These are phyloP conservation scores for Zancudomyces culisetae DNA, from an alignment of 371 early-diverging fungal species.

Conservation along the genomic window DNA sequence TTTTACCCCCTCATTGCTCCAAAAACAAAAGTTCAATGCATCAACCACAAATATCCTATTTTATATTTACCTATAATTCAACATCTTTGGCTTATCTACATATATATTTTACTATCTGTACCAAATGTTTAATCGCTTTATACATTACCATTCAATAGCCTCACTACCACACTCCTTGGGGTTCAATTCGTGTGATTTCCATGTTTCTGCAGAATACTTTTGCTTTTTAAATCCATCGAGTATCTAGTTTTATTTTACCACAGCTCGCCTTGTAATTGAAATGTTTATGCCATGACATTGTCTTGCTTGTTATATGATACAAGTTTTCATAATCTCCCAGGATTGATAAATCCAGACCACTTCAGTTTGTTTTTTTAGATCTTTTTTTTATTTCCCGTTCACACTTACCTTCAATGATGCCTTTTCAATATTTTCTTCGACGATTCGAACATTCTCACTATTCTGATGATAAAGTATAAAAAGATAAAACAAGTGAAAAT, in stretches of 20 bases:
- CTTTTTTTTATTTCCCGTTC: not conserved
- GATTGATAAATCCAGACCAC: too few species aligned
- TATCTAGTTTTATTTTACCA: slow-evolving; percentile 21
- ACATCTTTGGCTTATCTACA: not conserved
- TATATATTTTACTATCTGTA: not conserved
- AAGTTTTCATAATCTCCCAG: too few species aligned
- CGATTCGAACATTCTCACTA: too few species aligned
- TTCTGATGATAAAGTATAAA: too few species aligned
- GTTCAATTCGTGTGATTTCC: slow-evolving; percentile 54
- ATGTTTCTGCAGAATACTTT: slow-evolving; percentile 42
- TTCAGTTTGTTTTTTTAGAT: not conserved
- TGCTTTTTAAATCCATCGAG: slow-evolving; percentile 36
- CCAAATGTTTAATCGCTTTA: not conserved
- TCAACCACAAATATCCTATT: slow-evolving; percentile 65
- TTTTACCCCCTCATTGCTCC: slow-evolving; percentile 33
- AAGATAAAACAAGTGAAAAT: not conserved
- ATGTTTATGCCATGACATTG: too few species aligned
- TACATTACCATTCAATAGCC: slow-evolving; percentile 48
- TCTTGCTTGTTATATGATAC: too few species aligned
- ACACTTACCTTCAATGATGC: not conserved
- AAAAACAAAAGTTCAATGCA: slow-evolving; percentile 78
- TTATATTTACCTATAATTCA: slow-evolving; percentile 4
- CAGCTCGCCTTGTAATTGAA: too few species aligned
- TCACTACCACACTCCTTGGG: slow-evolving; percentile 34
- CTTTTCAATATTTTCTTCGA: too few species aligned